Base-by-base conservation (phyloP, 1,139 yeast species). In the Geotrichum carabidarum region DNA sequence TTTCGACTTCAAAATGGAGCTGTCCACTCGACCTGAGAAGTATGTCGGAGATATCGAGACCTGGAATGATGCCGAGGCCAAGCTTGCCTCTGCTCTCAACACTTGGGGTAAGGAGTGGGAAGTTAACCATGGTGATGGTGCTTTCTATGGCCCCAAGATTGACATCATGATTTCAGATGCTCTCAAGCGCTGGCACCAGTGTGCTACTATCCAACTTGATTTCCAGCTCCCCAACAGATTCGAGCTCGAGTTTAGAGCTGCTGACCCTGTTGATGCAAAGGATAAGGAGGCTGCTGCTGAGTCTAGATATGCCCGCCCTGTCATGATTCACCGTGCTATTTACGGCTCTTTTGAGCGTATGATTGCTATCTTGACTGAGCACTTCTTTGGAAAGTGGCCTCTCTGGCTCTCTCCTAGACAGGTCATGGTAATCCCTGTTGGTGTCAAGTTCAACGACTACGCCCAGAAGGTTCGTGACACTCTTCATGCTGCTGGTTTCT, bases 361-460 rank as follows among this genome's bases (percentile, higher is more conserved):
- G 96, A 86, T 96, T 63, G 98, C 96, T 59, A 89, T 93, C 65
- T 82, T 93, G 73, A 90, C 95, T 58, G 99, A 93, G 73, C 98
- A 93, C 75, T 91, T 78, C 75, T 95, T 91, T 69, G 99, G 99
- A 68, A 90, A 88, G 72, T 91, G 98, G 98, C 99, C 99, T 67
- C 86, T 93, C 80, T 93, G 99, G 99, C 78, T 93, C 67, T 90
- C 97, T 35, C 99, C 99, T 67, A 86, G 98, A 78, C 99, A 93
- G 75, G 78, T 90, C 56, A 78, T 90, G 68, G 93, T 93, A 66
- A 91, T 93, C 36, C 99, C 99, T 63, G 96, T 93, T 65, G 96
- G 96, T 67, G 94, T 87, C 61, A 88, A 88, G 71, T 91, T 85
- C 77, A 82, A 78, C 68, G 95, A 84, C 61, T 93, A 93, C 68